Evolutionary conservation across 768 basidiomycete species (phyloP), one percentile per base, ranked within the genome.

Genomic region (Kwoniella newhampshirensis): DNA sequence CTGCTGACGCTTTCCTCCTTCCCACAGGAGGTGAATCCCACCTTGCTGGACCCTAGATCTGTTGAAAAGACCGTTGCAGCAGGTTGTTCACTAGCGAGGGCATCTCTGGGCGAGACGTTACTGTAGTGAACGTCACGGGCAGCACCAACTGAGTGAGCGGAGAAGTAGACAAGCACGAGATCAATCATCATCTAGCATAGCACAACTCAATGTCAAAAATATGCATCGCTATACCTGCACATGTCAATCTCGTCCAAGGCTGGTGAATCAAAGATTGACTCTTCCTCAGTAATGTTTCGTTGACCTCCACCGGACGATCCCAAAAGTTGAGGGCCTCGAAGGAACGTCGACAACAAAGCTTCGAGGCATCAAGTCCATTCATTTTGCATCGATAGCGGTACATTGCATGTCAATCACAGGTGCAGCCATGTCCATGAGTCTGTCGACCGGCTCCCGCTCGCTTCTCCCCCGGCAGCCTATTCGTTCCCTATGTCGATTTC

Each of bases 21-120:
- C 13, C 39, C 63, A 58, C 71, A 91, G 89, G 91, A 99, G 77
- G 94, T 99, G 58, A 98, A 98, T 75, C 96, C 96, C n/a, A 87
- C 89, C 0, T 81, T 99, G 17, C 83, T 82, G 13, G 90, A 92
- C 66, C 81, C 80, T 42, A 81, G 80, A 44, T 85, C 86, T 30
- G 93, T 87, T 8, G 78, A 84, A 64, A 86, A 93, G 78, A 99
- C 96, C 0, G 87, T 99, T 25, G 86, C 89, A 17, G 67, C 74
- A 9, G 75, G 75, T 6, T 75, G 73, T 54, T 77, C 75, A 6
- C 59, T 77, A 4, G 70, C 77, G 3, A 58, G 77, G 43, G 75
- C 77, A 0, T 74, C 75, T 17, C 57, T 77, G 25, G 77, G 77
- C 17, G 75, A 76, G 64, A 74, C 73, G 1, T 45, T 76, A 45